Base-by-base conservation (phyloP, 2,329 filamentous ascomycete genomes). In the Dryadomyces quercus-mongolicae region DNA sequence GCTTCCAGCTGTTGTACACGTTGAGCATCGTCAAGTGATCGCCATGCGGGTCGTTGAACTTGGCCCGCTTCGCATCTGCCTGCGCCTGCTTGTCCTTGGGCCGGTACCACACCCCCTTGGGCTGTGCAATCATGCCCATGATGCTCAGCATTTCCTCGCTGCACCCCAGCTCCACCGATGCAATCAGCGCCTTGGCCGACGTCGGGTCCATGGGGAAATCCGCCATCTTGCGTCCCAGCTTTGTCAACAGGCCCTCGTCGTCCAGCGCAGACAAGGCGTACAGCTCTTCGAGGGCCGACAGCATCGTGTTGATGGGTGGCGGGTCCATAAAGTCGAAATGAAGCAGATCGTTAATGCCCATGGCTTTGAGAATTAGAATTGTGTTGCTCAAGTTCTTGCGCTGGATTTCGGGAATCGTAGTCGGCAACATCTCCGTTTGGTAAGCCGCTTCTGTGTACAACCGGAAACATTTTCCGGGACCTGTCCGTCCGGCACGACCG, bases 311-410 rank as follows among this genome's bases (percentile, higher is more conserved):
- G 34, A 93, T 93, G 0, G 93, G 93, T 0, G 93, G 93, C 0
- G 93, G 91, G 63, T 98, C 93, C 92, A 98, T 97, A 63, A 98
- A 98, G 70, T 97, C 92, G 64, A 98, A 98, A 65, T 95, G 90
- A 13, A 98, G 77, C 1, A 98, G 75, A 65, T 98, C 93, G 65
- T 98, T 97, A 68, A 98, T 97, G 3, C 94, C 93, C 90, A 98
- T 97, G 0, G 93, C 93, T 67, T 98, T 98, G 51, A 98, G 79
- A 87, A 96, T 95, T 49, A 98, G 77, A 67, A 98, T 97, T 0
- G 92, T 96, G 61, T 87, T 84, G 0, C 89, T 87, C 53, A 98
- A 66, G 63, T 98, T 98, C 67, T 96, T 89, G 1, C 93, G 80
- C 66, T 98, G 93, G 52, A 98, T 98, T 63, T 97, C 93, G 1